Base-by-base conservation (phyloP, 2,329 filamentous ascomycete species). In the Pezicula rhizophila region DNA sequence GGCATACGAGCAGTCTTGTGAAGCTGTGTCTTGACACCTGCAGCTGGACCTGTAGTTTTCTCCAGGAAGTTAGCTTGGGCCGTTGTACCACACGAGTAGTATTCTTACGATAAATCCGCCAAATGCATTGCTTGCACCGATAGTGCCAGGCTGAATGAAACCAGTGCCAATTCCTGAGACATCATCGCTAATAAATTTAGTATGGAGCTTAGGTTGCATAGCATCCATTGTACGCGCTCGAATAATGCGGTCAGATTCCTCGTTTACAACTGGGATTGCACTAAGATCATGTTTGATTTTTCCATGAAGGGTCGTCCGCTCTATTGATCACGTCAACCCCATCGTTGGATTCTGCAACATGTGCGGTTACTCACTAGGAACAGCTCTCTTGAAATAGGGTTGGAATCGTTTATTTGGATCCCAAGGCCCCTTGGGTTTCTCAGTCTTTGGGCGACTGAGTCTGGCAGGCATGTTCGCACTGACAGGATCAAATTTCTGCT, bases 1-100 rank as follows among this genome's bases (percentile, higher is more conserved):
- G 89, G 84, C 70, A 97, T 91, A 70, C 93, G 91, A 31, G 89
- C 87, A 25, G 88, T 85, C 73, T 97, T 96, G 69, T 89, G 84
- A 59, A 88, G 84, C 65, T 80, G 78, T 5, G 79, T 72, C 69
- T 80, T 83, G 67, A 84, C 76, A 52, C 76, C 70, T 66, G 82
- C 79, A 60, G 70, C 67, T 45, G 70, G 55, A 45, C 54, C 61
- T 45, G 62, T 64, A 33, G 63, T 73, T 76, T 82, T 82, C 79
- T 83, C 12, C 48, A 3, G 44, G 18, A 17, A n/a, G 15, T 43
- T 42, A 43, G 35, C 56, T 40, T 56, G 15, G 6, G 38, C 31
- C 31, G 33, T 25, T 33, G 35, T 37, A 23, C 42, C 17, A 17
- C 18, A 33, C 23, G 23, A 23, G 49, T 40, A 25, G 28, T 17